Evolutionary conservation across 2,329 filamentous ascomycete species (phyloP).

Genomic region (Calycina marina): DNA sequence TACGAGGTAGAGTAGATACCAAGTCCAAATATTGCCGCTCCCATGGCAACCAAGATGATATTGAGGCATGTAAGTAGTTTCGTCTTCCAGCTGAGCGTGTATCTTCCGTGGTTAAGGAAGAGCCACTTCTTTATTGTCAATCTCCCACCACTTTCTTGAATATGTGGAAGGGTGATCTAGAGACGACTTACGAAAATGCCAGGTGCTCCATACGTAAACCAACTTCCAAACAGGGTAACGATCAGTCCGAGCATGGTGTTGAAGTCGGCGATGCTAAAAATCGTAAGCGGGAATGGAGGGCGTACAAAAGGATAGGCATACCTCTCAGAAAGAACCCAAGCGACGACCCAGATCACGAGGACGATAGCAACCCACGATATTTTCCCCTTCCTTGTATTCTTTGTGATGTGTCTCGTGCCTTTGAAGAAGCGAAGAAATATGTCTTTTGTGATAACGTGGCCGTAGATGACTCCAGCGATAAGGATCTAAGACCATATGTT

Average conservation of each 20-base stretch:
- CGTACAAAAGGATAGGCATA: background rate
- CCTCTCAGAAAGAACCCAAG: constrained; percentile 52
- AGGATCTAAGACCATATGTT: constrained; percentile 32
- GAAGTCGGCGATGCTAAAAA: constrained; percentile 44
- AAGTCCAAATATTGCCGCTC: constrained; percentile 6
- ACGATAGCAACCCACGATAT: constrained; percentile 44
- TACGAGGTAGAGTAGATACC: constrained; percentile 9
- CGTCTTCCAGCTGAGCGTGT: constrained; percentile 9
- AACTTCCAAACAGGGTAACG: constrained; percentile 30
- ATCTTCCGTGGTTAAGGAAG: constrained; percentile 30
- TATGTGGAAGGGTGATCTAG: too few relatives aligned
- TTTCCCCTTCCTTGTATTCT: constrained; percentile 36
- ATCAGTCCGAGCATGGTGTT: constrained; percentile 49
- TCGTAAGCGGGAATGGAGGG: background rate
- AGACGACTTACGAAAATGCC: too few relatives aligned
- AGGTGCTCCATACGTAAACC: constrained; percentile 45
- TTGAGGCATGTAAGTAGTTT: constrained; percentile 6
- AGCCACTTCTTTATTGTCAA: too few relatives aligned
- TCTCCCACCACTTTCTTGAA: too few relatives aligned
- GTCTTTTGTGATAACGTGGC: constrained; percentile 50
- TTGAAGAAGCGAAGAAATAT: constrained; percentile 50
- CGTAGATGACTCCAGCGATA: constrained; percentile 57
- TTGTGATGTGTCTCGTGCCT: constrained; percentile 14
- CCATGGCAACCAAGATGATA: constrained; percentile 5
- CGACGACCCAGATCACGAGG: constrained; percentile 39